Conservation (phyloP, 345 rosid genomes). For the Iberis pinnata region DNA sequence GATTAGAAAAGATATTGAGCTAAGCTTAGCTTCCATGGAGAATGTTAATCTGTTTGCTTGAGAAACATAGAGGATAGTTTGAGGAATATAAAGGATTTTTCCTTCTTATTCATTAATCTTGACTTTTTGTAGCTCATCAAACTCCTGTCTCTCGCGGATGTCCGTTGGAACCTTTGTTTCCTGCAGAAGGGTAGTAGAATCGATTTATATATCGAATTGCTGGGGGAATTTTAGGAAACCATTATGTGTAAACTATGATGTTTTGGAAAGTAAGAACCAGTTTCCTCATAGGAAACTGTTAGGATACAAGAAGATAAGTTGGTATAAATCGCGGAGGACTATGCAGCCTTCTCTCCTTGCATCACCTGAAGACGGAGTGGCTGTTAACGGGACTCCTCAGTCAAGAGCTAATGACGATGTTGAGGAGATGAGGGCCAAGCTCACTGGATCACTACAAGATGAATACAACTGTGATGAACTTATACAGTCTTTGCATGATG, state of each 20-base stretch:
- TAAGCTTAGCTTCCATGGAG: neutral
- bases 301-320: constrained; percentile 32
- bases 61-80: neutral
- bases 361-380: constrained; percentile 68
- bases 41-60: neutral
- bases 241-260: constrained; percentile 31
- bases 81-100: neutral
- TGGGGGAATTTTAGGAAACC: constrained; percentile 45
- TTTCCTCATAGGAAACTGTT: constrained; percentile 13
- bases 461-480: constrained; percentile 67
- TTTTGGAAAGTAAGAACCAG: constrained; percentile 27
- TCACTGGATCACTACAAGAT: constrained; percentile 56
- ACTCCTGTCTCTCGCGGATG: constrained; percentile 39
- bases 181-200: constrained; percentile 35
- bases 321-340: constrained; percentile 36
- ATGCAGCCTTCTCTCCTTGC: constrained; percentile 37
- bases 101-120: constrained; percentile 20
- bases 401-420: constrained; percentile 46
- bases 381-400: constrained; percentile 56
- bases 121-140: constrained; percentile 45
- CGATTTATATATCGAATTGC: constrained; percentile 37
- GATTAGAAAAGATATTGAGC: neutral
- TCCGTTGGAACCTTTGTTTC: constrained; percentile 34
- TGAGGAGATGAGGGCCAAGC: constrained; percentile 62
- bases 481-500: constrained; percentile 75